Evolutionary conservation across 2,329 filamentous ascomycete species (phyloP).

Genomic region (Teratosphaeria viscida): DNA sequence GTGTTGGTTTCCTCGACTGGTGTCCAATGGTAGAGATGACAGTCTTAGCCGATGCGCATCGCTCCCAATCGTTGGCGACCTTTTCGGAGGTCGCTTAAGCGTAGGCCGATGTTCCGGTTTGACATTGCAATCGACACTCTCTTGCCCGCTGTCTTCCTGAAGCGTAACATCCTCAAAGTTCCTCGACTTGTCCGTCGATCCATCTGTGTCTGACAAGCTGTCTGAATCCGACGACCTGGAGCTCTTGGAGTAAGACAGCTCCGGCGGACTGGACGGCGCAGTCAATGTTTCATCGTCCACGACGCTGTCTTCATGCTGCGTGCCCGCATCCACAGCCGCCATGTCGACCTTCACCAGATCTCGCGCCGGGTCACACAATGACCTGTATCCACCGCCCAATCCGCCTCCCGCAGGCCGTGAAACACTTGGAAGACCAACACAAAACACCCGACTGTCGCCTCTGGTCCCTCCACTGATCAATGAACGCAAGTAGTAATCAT

Average conservation of each 20-base stretch:
- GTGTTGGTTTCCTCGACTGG: conserved; percentile 16
- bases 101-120: conserved; percentile 22
- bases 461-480: conserved; percentile 6
- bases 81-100: conserved; percentile 8
- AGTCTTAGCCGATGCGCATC: not conserved
- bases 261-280: conserved; percentile 9
- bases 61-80: conserved; percentile 1
- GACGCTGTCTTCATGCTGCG: not conserved
- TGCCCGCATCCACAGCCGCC: not conserved
- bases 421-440: conserved; percentile 9
- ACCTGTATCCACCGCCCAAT: conserved; percentile 3
- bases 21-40: not conserved
- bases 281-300: conserved; percentile 2
- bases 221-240: conserved; percentile 68
- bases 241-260: conserved; percentile 46
- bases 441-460: conserved; percentile 5
- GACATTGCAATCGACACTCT: conserved; percentile 37
- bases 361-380: conserved; percentile 2
- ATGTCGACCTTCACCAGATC: not conserved
- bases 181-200: conserved; percentile 54
- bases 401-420: not conserved
- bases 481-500: conserved; percentile 15
- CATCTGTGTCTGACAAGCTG: conserved; percentile 47
- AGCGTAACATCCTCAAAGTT: conserved; percentile 93
- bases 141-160: conserved; percentile 40